Conservation (phyloP, 495 filamentous ascomycete species). For the Daldinia concentrica region DNA sequence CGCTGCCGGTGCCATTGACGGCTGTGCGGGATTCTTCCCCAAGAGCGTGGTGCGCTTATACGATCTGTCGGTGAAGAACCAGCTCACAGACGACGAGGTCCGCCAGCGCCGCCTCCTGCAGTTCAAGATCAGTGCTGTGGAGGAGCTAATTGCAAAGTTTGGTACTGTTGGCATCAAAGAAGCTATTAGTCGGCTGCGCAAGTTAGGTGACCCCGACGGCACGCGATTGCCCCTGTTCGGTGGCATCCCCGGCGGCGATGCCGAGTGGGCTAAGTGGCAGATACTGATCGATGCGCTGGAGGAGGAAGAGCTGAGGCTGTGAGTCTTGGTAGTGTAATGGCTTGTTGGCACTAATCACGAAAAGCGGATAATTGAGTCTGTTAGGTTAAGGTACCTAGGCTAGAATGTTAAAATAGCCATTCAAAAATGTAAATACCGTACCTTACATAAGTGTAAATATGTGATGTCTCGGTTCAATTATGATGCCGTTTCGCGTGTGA, state of each 20-base stretch:
- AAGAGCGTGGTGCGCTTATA: slow-evolving; percentile 66
- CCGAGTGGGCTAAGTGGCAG: slow-evolving; percentile 45
- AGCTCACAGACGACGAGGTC: slow-evolving; percentile 33
- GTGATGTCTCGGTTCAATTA: not conserved
- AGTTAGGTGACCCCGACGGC: slow-evolving; percentile 64
- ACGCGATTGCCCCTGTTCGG: slow-evolving; percentile 64
- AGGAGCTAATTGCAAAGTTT: slow-evolving; percentile 67
- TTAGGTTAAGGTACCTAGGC: not conserved
- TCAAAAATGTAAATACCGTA: not conserved
- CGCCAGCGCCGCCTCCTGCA: slow-evolving; percentile 62
- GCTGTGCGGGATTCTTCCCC: slow-evolving; percentile 69
- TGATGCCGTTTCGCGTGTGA: not conserved
- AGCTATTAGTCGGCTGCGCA: slow-evolving; percentile 61
- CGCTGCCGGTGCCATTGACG: slow-evolving; percentile 70
- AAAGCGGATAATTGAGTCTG: not conserved
- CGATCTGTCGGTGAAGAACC: slow-evolving; percentile 53
- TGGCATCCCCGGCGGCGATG: slow-evolving; percentile 57
- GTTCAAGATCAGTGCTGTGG: slow-evolving; percentile 64
- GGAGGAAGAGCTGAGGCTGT: slow-evolving; percentile 35
- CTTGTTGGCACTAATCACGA: not conserved
- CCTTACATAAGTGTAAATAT: not conserved
- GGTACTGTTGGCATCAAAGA: slow-evolving; percentile 72
- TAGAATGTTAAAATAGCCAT: not conserved
- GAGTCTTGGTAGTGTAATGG: not conserved
- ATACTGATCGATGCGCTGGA: slow-evolving; percentile 34